Evolutionary conservation across 305 asterid genomes (phyloP), one percentile per base, ranked within the genome.

Genomic region (Plantago rigida): DNA sequence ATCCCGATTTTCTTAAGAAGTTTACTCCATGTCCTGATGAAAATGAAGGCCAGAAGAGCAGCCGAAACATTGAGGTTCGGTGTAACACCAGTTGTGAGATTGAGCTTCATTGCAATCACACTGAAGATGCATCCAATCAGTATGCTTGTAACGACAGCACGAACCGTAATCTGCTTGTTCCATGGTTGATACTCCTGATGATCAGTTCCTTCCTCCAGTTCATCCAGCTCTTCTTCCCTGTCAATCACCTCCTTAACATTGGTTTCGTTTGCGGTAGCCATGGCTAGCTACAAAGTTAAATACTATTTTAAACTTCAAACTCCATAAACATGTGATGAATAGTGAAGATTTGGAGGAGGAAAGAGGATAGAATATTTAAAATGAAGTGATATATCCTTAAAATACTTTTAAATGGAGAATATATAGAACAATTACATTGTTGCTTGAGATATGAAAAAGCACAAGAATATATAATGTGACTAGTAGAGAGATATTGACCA

Each of bases 61-160:
- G 89, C 93, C 2, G 93, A 80, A 13, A 84, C 87, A 17, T 84
- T 84, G 59, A 84, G 77, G 68, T 82, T 77, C 0, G 93, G 93
- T 19, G 82, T 74, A 11, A 84, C 71, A 45, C 93, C 93, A 1
- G 82, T 82, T n/a, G 93, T 80, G 1, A 84, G 89, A 64, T 72
- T 77, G 29, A 84, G 63, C 67, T 82, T 84, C 93, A 84, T 84
- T 5, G 82, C 81, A 22, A 84, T 82, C 13, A 84, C 67, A 66
- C 86, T 82, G 64, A 78, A 84, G 19, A 82, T 65, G 5, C 71
- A 64, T 63, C 93, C 93, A 5, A 84, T 78, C 47, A 82, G 9
- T 5, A 69, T 47, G 56, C 93, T 84, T 8, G 82, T 78, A 9
- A 82, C 45, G 1, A 82, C 28, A 24, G 83, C 88, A 4, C 92